Percentiles rank a stretch among this genome's conserved stretches.
These are phyloP conservation scores for Zalaria sp. DNA, from an alignment of 2,329 filamentous ascomycete genomes.

Conservation along the genomic window DNA sequence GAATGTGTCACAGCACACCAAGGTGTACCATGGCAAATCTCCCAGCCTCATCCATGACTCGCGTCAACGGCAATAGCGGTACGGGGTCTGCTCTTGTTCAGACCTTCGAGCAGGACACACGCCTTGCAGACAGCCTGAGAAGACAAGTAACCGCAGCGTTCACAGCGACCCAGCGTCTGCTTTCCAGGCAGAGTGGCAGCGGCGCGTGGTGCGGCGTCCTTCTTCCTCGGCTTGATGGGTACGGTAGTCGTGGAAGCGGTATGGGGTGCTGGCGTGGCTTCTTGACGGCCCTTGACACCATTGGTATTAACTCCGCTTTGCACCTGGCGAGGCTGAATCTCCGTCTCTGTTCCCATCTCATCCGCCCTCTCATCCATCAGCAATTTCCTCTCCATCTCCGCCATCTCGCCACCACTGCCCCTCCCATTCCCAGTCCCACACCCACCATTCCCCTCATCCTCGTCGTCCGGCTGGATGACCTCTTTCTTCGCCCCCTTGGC, in stretches of 20 bases:
- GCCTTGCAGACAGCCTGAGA: conserved; percentile 91
- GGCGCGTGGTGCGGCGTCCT: neutral
- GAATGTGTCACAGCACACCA: too few relatives aligned
- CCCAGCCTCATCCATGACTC: conserved; percentile 1
- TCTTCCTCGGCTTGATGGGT: conserved; percentile 19
- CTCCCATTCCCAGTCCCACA: conserved; percentile 61
- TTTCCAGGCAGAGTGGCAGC: conserved; percentile 24
- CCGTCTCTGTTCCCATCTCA: conserved; percentile 43
- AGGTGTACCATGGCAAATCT: too few relatives aligned
- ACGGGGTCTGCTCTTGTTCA: conserved; percentile 59
- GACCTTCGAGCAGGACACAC: conserved; percentile 72
- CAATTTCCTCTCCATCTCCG: conserved; percentile 63
- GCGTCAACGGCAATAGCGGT: conserved; percentile 20
- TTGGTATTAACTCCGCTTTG: conserved; percentile 9
- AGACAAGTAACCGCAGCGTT: conserved; percentile 86
- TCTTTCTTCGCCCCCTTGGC: conserved; percentile 16
- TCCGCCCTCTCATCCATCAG: conserved; percentile 47
- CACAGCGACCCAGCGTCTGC: conserved; percentile 70
- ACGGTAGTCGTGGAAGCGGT: conserved; percentile 5
- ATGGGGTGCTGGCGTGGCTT: too few relatives aligned
- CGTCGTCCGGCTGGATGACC: conserved; percentile 22
- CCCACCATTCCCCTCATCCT: conserved; percentile 51
- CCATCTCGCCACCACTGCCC: conserved; percentile 62
- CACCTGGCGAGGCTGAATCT: conserved; percentile 33
- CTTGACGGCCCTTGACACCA: neutral